Evolutionary conservation across 768 basidiomycete genomes (phyloP), one percentile per base, ranked within the genome.

Genomic region (Pisolithus albus): DNA sequence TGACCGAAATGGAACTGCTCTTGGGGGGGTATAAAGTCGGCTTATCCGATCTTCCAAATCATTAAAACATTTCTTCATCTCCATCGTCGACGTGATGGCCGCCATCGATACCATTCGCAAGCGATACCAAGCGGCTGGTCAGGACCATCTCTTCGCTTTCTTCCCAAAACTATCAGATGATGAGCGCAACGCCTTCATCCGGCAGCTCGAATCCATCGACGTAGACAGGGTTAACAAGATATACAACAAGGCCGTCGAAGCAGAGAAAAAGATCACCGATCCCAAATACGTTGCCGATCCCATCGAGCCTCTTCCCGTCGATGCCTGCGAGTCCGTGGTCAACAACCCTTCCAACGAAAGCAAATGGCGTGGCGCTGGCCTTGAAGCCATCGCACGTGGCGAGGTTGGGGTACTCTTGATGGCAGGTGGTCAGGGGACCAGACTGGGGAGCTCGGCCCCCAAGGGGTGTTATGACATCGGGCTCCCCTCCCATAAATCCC

Each of bases 401-500:
- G 74, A 91, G 59, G 93, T 98, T 37, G 96, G 85, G n/a, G 94
- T 98, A 9, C 76, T 99, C 43, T 79, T 99, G 59, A 91, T 99
- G 88, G 96, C 96, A 7, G 96, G 96, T 38, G 96, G 96, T 1
- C 96, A 99, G 71, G 96, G 96, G 13, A 96, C 94, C 18, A 79
- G 96, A 50, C 73, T 99, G 40, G 96, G 96, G 28, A 92, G 89
- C 62, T 80, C 78, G 28, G 88, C 88, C 5, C 96, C 96, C 19
- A 99, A 99, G 65, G 96, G 96, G 5, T 96, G 94, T 74, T 98
- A 97, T 70, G 93, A 98, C 66, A 97, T 99, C 59, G 90, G 88
- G 13, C 76, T 99, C 32, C 90, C 93, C 10, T 92, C 90, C 21
- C 85, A 90, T 71, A 95, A 93, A 71, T 82, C 86, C 11, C 83